These are phyloP conservation scores for Penicillium oxalicum DNA, from an alignment of 2,329 filamentous ascomycete genomes.

Conservation along the genomic window DNA sequence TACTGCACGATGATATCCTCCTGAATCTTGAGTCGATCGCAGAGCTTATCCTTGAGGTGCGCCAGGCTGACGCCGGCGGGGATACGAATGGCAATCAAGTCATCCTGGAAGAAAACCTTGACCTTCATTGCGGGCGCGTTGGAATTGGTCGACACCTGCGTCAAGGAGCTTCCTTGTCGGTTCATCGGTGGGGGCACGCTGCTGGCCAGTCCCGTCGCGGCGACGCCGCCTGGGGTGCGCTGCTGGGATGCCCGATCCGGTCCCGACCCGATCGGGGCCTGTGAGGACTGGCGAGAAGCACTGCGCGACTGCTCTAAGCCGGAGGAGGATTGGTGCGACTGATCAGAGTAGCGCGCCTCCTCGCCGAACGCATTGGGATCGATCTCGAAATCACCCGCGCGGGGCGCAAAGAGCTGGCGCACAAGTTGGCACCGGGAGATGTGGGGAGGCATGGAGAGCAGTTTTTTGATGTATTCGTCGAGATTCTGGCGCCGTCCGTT, in stretches of 20 bases:
- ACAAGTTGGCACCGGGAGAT: conserved; percentile 81
- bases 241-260: conserved; percentile 39
- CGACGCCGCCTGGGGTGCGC: conserved; percentile 30
- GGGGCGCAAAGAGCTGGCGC: conserved; percentile 82
- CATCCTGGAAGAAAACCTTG: conserved; percentile 89
- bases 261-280: conserved; percentile 55
- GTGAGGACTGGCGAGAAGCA: conserved; percentile 60
- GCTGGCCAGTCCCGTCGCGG: conserved; percentile 23
- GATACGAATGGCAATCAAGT: conserved; percentile 86
- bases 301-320: conserved; percentile 55
- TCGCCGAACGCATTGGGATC: conserved; percentile 61
- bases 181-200: conserved; percentile 41
- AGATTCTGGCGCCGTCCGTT: conserved; percentile 87
- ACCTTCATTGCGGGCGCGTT: conserved; percentile 67
- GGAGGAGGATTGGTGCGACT: conserved; percentile 64
- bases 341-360: conserved; percentile 68
- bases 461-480: conserved; percentile 90
- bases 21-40: conserved; percentile 72
- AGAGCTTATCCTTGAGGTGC: conserved; percentile 76
- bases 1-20: conserved; percentile 77
- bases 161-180: conserved; percentile 50
- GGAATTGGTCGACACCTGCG: conserved; percentile 37
- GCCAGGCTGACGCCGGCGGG: conserved; percentile 71
- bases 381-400: conserved; percentile 89
- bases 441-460: conserved; percentile 74